A percentile compares a stretch with the other conserved stretches of the same genome.
These are phyloP conservation scores for Aspergillus novoparasiticus DNA, from an alignment of 2,329 filamentous ascomycete species.

Conservation along the genomic window DNA sequence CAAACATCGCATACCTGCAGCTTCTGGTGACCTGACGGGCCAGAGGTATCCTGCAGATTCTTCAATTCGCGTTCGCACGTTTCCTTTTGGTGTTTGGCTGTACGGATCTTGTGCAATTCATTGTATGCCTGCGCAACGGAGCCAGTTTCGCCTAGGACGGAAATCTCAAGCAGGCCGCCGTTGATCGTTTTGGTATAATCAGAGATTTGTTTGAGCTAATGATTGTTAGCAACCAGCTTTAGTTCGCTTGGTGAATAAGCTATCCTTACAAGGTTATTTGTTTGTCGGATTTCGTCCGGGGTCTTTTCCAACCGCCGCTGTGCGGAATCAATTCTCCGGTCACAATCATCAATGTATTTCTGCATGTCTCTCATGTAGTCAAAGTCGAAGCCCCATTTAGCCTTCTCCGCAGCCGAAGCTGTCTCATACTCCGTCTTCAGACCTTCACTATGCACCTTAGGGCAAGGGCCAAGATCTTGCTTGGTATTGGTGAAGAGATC, in stretches of 20 bases:
- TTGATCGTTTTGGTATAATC: constrained; percentile 79
- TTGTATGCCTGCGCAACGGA: constrained; percentile 80
- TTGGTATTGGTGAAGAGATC: constrained; percentile 99
- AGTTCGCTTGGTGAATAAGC: background rate
- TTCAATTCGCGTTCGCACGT: constrained; percentile 88
- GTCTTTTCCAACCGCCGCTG: constrained; percentile 94
- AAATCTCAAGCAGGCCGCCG: constrained; percentile 80
- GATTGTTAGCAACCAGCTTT: background rate
- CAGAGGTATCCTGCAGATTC: constrained; percentile 84
- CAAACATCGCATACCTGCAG: constrained; percentile 98
- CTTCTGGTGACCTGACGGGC: constrained; percentile 94
- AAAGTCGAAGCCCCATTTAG: constrained; percentile 86
- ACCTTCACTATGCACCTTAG: constrained; percentile 83
- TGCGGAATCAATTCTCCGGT: constrained; percentile 85
- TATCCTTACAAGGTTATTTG: constrained; percentile 70
- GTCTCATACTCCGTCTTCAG: constrained; percentile 87
- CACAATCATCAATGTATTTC: constrained; percentile 96
- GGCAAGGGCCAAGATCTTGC: constrained; percentile 89
- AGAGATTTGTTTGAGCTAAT: constrained; percentile 77
- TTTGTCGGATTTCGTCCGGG: constrained; percentile 94
- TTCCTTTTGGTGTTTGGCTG: constrained; percentile 77
- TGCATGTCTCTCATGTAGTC: constrained; percentile 96
- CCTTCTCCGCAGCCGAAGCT: constrained; percentile 70
- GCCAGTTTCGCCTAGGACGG: constrained; percentile 79
- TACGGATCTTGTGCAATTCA: constrained; percentile 83